These are phyloP conservation scores for Apiotrichum porosum DNA, from an alignment of 1,284 basidiomycete genomes.

Conservation along the genomic window DNA sequence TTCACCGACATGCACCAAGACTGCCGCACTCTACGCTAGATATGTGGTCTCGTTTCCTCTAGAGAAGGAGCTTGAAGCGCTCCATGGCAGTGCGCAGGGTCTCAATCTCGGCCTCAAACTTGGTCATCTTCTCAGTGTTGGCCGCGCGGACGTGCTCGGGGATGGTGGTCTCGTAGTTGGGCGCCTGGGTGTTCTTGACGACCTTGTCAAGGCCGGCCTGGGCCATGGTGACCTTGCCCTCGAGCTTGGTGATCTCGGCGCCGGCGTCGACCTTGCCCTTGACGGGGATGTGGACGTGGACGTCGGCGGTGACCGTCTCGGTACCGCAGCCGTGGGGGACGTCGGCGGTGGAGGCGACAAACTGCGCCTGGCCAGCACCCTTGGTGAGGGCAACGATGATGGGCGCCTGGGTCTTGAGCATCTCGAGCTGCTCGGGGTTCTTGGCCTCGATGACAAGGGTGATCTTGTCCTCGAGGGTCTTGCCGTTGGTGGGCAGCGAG, in stretches of 20 bases:
- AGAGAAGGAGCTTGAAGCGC: slow-evolving; percentile 44
- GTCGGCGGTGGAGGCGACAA: slow-evolving; percentile 56
- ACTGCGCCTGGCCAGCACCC: slow-evolving; percentile 69
- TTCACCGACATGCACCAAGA: not conserved
- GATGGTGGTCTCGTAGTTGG: slow-evolving; percentile 72
- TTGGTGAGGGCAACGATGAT: slow-evolving; percentile 84
- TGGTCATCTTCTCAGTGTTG: slow-evolving; percentile 66
- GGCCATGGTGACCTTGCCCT: slow-evolving; percentile 76
- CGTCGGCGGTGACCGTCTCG: slow-evolving; percentile 66
- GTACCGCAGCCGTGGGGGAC: slow-evolving; percentile 87
- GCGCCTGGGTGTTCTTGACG: slow-evolving; percentile 63
- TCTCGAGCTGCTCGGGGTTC: slow-evolving; percentile 57
- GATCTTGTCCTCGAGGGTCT: slow-evolving; percentile 49
- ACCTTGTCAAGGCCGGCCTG: slow-evolving; percentile 69
- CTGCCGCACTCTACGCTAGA: not conserved
- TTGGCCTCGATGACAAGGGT: slow-evolving; percentile 73
- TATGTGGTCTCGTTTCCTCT: slow-evolving; percentile 3
- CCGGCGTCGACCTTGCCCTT: slow-evolving; percentile 81
- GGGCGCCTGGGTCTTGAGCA: slow-evolving; percentile 66
- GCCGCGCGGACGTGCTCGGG: slow-evolving; percentile 67
- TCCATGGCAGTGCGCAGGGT: slow-evolving; percentile 43
- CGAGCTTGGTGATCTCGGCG: slow-evolving; percentile 75
- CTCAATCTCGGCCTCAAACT: slow-evolving; percentile 47
- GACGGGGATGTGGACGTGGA: slow-evolving; percentile 77
- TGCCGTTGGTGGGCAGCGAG: slow-evolving; percentile 74